Evolutionary conservation across 208 protist species (phyloP), one percentile per base, ranked within the genome.

Genomic region (Trypanosoma melophagium): DNA sequence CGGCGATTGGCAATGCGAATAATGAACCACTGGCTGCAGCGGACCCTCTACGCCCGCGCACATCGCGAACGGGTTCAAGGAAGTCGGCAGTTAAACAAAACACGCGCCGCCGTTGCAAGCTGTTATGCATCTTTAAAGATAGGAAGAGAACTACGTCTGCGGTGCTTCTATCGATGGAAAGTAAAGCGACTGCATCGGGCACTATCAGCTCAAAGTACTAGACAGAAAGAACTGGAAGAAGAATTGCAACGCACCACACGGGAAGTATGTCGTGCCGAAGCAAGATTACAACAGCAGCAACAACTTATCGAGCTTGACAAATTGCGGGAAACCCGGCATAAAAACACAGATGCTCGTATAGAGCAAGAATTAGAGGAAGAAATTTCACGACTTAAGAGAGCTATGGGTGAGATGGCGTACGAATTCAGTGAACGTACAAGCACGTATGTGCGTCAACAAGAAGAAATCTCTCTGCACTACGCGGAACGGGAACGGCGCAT

Each of bases 391-490:
- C 66, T 90, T 47, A 73, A 77, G 49, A 63, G 42, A 2, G 61
- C 69, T n/a, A 66, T 90, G 56, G 75, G 76, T 49, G 85, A 86
- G 28, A 74, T 86, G 69, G 78, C 76, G 14, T 47, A 68, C n/a
- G 81, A 90, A 67, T 90, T 90, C 44, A 80, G 71, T 44, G 74
- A 83, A 58, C 81, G 85, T 35, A 86, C 81, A 0, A 57, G 62
- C 19, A 86, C 81, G 0, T 87, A 87, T 59, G 60, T 86, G 21
- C 71, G 71, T 13, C 82, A 90, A 60, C 85, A 87, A 60, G 81
- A 86, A 55, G 72, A 78, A 40, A 24, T 77, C 8, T 62, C 79
- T 52, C 69, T 66, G 19, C 71, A 84, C 45, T 84, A 77, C 47
- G 8, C 35, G 13, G 56, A 44, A 17, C 76, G 78, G 38, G 79